phyloP scores from a whole-genome alignment of 1,139 yeast genomes.

The Debaryomycetaceae sp. region DNA sequence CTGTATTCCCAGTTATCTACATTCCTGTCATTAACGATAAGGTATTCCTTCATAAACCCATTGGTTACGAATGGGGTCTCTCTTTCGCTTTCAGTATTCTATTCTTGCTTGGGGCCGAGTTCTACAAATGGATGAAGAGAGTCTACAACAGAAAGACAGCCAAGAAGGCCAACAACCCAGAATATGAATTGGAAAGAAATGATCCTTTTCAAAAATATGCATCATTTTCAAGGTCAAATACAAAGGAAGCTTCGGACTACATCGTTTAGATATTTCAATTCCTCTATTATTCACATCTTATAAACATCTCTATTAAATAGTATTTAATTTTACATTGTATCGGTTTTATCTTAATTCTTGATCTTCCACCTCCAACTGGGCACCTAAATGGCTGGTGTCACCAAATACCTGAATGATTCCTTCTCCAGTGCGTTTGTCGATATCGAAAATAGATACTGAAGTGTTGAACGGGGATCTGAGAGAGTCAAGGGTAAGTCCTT shows the following conservation, averaged over 20 bases:
- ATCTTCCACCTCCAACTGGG: slow-evolving; percentile 52
- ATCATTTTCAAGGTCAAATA: slow-evolving; percentile 50
- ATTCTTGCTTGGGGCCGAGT: slow-evolving; percentile 58
- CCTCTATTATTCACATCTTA: background rate
- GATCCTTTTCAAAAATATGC: slow-evolving; percentile 65
- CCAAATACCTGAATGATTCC: slow-evolving; percentile 55
- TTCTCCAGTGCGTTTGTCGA: slow-evolving; percentile 28
- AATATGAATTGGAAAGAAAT: slow-evolving; percentile 58
- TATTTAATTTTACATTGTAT: too few relatives aligned
- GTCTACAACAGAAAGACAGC: slow-evolving; percentile 37
- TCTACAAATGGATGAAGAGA: slow-evolving; percentile 65
- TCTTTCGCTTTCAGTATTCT: slow-evolving; percentile 59
- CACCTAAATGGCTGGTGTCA: slow-evolving; percentile 62
- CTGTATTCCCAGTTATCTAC: slow-evolving; percentile 77
- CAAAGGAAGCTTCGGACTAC: slow-evolving; percentile 21
- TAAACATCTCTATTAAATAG: slow-evolving; percentile 2
- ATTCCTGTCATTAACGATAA: slow-evolving; percentile 77
- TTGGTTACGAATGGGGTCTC: slow-evolving; percentile 80
- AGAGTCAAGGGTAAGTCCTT: slow-evolving; percentile 34
- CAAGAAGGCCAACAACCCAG: slow-evolving; percentile 50
- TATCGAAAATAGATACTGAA: slow-evolving; percentile 63
- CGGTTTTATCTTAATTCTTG: slow-evolving; percentile 29
- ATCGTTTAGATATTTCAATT: slow-evolving; percentile 6
- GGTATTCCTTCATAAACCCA: slow-evolving; percentile 73
- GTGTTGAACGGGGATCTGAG: slow-evolving; percentile 71